phyloP scores from a whole-genome alignment of 106 monocot species.

The Dendrobium nobile region DNA sequence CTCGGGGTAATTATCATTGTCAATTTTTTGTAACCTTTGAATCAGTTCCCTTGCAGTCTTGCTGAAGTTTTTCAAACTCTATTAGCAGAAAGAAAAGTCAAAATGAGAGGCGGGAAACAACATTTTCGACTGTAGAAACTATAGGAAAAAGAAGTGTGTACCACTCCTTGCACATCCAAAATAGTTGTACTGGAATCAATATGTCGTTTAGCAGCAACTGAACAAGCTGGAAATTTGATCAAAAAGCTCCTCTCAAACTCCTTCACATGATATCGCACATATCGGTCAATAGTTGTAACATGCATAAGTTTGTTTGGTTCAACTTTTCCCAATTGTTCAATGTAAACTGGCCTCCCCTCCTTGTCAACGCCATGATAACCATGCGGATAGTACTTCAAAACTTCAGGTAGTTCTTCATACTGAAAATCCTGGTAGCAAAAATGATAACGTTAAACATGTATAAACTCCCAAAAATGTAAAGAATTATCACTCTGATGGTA shows the following conservation, averaged over 20 bases:
- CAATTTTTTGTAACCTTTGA: conserved; percentile 44
- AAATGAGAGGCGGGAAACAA: background rate
- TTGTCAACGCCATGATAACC: conserved; percentile 74
- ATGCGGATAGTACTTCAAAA: conserved; percentile 61
- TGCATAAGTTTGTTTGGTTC: conserved; percentile 68
- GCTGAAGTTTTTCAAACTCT: conserved; percentile 51
- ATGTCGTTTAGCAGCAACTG: conserved; percentile 72
- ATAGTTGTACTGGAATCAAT: conserved; percentile 81
- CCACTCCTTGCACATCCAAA: conserved; percentile 78
- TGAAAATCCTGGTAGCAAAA: conserved; percentile 44
- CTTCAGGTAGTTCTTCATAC: conserved; percentile 40
- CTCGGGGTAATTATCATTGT: conserved; percentile 52
- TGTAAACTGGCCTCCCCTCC: conserved; percentile 68
- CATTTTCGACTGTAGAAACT: background rate
- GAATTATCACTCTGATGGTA: background rate
- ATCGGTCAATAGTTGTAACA: conserved; percentile 60
- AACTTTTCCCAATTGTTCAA: conserved; percentile 62
- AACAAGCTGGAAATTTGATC: conserved; percentile 73
- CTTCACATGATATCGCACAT: conserved; percentile 53
- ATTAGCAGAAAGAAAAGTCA: conserved; percentile 1
- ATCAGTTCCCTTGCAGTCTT: conserved; percentile 45
- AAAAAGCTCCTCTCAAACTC: conserved; percentile 60
- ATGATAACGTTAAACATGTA: background rate
- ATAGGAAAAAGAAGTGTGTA: conserved; percentile 10
- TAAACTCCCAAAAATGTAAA: background rate